These are phyloP conservation scores for Pachysandra terminalis DNA, from an alignment of 164 flowering plant species.

Conservation along the genomic window DNA sequence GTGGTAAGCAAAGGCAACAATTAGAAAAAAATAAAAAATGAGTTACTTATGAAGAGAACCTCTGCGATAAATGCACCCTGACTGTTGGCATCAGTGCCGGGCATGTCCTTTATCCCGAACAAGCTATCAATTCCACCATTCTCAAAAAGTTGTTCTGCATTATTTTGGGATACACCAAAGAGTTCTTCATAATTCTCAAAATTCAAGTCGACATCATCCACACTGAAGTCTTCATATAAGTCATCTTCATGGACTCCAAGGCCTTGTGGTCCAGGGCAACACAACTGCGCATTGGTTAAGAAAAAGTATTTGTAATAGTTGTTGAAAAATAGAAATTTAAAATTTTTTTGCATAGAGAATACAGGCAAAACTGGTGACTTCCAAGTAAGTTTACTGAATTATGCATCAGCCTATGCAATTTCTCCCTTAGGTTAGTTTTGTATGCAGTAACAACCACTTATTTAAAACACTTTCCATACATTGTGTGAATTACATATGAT, in stretches of 20 bases:
- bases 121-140: constrained; percentile 77
- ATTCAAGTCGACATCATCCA: constrained; percentile 76
- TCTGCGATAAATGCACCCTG: constrained; percentile 50
- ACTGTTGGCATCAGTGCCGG: constrained; percentile 47
- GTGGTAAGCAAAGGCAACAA: neutral
- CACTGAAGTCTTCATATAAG: constrained; percentile 57
- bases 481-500: no score
- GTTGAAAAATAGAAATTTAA: neutral
- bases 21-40: constrained; percentile 7
- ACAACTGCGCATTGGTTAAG: constrained; percentile 36
- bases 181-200: constrained; percentile 87
- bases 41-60: constrained; percentile 32
- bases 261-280: constrained; percentile 36
- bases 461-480: no score
- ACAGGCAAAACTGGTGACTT: neutral
- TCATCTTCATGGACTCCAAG: constrained; percentile 40
- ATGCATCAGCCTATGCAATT: neutral
- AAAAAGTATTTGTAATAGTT: neutral
- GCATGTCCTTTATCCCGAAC: constrained; percentile 53
- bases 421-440: neutral
- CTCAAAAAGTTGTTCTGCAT: constrained; percentile 60
- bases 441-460: no score
- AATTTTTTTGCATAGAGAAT: no score
- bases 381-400: neutral
- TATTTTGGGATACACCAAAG: constrained; percentile 57